Conservation (phyloP, 495 filamentous ascomycete genomes). For the Melanomma pulvis-pyrius region DNA sequence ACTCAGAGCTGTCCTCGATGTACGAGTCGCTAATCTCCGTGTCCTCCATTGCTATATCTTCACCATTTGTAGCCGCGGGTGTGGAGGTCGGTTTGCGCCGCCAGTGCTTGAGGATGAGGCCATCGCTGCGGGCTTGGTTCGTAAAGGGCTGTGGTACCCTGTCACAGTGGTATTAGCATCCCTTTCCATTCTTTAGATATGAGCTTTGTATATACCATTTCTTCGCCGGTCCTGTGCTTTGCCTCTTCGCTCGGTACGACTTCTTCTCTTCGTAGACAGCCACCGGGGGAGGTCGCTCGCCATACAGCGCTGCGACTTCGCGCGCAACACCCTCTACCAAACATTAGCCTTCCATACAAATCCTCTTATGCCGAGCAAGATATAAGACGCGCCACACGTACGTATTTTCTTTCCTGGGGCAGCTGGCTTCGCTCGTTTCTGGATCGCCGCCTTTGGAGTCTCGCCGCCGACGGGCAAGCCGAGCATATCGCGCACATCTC, state of each 20-base stretch:
- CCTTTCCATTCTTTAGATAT: not conserved
- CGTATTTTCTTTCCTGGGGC: slow-evolving; percentile 26
- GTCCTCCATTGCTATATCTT: slow-evolving; percentile 56
- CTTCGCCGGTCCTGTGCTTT: slow-evolving; percentile 27
- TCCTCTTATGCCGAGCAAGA: not conserved
- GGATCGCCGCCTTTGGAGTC: slow-evolving; percentile 15
- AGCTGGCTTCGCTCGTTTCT: slow-evolving; percentile 34
- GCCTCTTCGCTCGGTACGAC: slow-evolving; percentile 56
- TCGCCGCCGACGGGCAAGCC: slow-evolving; percentile 32
- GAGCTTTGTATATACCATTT: slow-evolving; percentile 5
- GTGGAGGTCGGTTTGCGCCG: slow-evolving; percentile 47
- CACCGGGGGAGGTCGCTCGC: slow-evolving; percentile 69
- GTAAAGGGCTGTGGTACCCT: slow-evolving; percentile 53
- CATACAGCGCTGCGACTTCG: slow-evolving; percentile 66
- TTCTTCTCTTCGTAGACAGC: slow-evolving; percentile 64
- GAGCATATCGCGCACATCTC: slow-evolving; percentile 42
- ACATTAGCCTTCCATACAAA: slow-evolving; percentile 7
- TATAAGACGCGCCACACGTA: slow-evolving; percentile 39
- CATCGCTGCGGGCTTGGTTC: slow-evolving; percentile 61
- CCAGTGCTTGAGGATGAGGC: slow-evolving; percentile 71
- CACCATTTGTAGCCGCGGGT: slow-evolving; percentile 32
- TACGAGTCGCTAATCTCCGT: slow-evolving; percentile 41
- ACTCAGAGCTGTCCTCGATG: slow-evolving; percentile 56
- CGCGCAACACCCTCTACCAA: slow-evolving; percentile 70
- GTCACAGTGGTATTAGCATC: slow-evolving; percentile 50